A percentile compares a stretch with the other conserved stretches of the same genome.
Evolutionary conservation across 306 rosid genomes (phyloP).

Genomic region (Castanospermum australe): DNA sequence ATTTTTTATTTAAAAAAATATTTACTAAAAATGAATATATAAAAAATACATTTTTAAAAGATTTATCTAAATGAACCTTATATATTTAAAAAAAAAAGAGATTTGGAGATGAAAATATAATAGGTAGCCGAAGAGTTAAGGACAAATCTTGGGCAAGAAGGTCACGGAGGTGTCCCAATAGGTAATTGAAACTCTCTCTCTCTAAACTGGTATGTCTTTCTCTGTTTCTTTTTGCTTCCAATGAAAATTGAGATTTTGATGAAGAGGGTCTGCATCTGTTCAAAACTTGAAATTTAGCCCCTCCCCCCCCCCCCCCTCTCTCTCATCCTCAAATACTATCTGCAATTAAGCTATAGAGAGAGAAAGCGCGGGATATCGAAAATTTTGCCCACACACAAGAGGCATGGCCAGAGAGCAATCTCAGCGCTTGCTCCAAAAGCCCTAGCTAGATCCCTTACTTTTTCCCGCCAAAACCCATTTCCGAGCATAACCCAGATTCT

Average conservation of each 20-base stretch:
- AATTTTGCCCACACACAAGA: background rate
- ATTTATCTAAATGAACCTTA: no score
- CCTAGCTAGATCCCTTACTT: conserved; percentile 30
- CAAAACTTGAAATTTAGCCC: conserved; percentile 46
- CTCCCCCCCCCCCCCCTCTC: background rate
- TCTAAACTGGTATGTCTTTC: conserved; percentile 36
- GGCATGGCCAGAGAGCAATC: background rate
- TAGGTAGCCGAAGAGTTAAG: no score
- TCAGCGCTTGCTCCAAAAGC: conserved; percentile 10
- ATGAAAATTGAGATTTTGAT: conserved; percentile 34
- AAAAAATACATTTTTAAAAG: no score
- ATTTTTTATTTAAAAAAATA: no score
- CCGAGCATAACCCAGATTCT: conserved; percentile 35
- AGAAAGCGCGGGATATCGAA: conserved; percentile 38
- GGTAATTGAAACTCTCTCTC: conserved; percentile 22
- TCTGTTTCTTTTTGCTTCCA: conserved; percentile 24
- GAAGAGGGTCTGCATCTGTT: conserved; percentile 42
- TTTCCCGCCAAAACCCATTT: conserved; percentile 59
- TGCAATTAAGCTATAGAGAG: conserved; percentile 38
- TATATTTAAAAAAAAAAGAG: background rate
- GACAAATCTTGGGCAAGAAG: no score
- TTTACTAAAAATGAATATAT: no score
- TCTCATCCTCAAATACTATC: conserved; percentile 24
- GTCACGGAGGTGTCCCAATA: conserved; percentile 34
- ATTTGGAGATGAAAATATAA: background rate